phyloP scores from a whole-genome alignment of 768 basidiomycete species.

The Hirschioporus abietinus region DNA sequence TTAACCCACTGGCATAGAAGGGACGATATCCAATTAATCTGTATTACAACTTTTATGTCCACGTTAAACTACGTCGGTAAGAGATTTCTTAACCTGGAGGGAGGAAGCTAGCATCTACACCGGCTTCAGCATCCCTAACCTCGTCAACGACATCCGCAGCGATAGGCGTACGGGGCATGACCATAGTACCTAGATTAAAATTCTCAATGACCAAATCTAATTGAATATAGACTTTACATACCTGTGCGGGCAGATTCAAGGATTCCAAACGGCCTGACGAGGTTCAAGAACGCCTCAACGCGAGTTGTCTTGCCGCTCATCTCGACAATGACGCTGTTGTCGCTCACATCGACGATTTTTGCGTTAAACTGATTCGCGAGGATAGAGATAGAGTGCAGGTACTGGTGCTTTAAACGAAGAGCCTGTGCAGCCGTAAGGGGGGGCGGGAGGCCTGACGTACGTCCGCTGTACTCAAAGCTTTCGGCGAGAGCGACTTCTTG shows the following conservation, averaged over 20 bases:
- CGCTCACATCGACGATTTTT: constrained; percentile 90
- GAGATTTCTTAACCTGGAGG: constrained; percentile 90
- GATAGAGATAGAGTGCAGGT: constrained; percentile 80
- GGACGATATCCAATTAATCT: too few relatives aligned
- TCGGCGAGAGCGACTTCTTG: constrained; percentile 71
- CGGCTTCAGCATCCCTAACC: constrained; percentile 34
- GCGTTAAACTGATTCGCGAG: constrained; percentile 88
- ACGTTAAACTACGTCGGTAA: too few relatives aligned
- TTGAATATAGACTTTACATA: constrained; percentile 34
- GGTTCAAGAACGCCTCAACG: constrained; percentile 87
- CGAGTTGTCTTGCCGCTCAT: constrained; percentile 87
- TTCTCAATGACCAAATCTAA: background rate
- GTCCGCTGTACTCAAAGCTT: constrained; percentile 63
- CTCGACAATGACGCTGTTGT: constrained; percentile 93
- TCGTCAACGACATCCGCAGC: constrained; percentile 51
- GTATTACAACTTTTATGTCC: too few relatives aligned
- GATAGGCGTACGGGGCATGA: constrained; percentile 96
- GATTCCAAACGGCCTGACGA: constrained; percentile 92
- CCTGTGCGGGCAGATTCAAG: constrained; percentile 94
- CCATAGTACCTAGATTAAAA: constrained; percentile 74
- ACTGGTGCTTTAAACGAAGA: constrained; percentile 82
- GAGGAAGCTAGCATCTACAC: constrained; percentile 84
- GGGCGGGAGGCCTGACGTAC: constrained; percentile 34
- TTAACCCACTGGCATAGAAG: too few relatives aligned
- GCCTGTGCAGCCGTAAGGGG: constrained; percentile 70